Evolutionary conservation across 805 yeast genomes (phyloP), one percentile per base, ranked within the genome.

Genomic region (Lachancea lanzarotensis): DNA sequence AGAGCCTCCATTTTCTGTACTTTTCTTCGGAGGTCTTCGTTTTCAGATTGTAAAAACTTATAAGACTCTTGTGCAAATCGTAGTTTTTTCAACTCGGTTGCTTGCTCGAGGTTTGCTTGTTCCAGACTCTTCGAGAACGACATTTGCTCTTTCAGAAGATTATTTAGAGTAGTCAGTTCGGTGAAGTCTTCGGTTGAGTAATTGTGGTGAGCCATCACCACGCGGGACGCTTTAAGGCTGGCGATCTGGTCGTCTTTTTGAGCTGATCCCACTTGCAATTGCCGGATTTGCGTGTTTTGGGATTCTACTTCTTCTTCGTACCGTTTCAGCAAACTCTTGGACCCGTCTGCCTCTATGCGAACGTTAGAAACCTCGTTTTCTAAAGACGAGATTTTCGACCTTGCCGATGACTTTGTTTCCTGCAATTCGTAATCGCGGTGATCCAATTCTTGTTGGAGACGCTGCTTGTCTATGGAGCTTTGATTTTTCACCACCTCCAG

Each of bases 81-180:
- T 19, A 78, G 64, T 9, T 68, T 65, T 49, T 72, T 72, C 45
- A 82, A 69, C 33, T 77, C 73, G 47, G 71, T 74, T 18, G 77
- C 65, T 55, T 82, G 79, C 7, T 71, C 65, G 42, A 79, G 65
- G 48, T 77, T 75, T 49, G 75, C 73, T 4, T 70, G 67, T 49
- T 82, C 87, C 47, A 74, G 54, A 35, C 69, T 71, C 52, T 70
- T 64, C 36, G 75, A 60, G 50, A 74, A 70, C 20, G 66, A 59
- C 33, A 75, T 52, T 53, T 78, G 81, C 22, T 70, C 71, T 17
- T 60, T 53, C 22, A 74, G 52, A 38, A 67, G 58, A 34, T 55
- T 57, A 42, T 52, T 70, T 56, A 45, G 70, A 50, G 31, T 59
- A 42, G 42, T 61, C 47, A 45, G 66, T 44, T 53, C 74, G 62